phyloP scores from a whole-genome alignment of 768 basidiomycete genomes.

The Pleurotus pulmonarius region DNA sequence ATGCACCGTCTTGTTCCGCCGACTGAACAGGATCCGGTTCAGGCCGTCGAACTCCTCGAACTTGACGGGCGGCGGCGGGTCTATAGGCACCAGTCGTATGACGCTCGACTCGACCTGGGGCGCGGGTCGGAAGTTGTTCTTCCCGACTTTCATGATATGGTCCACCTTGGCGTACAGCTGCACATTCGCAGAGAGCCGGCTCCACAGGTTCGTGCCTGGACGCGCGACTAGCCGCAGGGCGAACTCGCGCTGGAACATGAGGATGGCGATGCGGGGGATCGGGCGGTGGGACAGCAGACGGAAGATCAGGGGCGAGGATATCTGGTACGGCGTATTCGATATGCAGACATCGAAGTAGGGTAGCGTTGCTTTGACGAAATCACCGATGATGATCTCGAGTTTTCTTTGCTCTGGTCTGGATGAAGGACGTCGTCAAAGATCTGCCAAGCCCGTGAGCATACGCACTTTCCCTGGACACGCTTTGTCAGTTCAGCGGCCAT shows the following conservation, averaged over 20 bases:
- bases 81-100: conserved; percentile 84
- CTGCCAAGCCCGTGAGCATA: conserved; percentile 15
- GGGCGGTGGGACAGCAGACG: conserved; percentile 95
- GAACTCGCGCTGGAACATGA: conserved; percentile 99
- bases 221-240: conserved; percentile 87
- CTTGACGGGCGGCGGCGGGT: conserved; percentile 92
- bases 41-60: conserved; percentile 99
- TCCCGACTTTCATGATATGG: conserved; percentile 93
- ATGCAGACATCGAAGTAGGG: conserved; percentile 99
- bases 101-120: conserved; percentile 94
- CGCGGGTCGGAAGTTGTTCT: conserved; percentile 95
- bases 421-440: too few relatives aligned
- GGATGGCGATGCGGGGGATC: conserved; percentile 87
- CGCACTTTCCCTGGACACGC: conserved; percentile 96
- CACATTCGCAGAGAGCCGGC: conserved; percentile 91
- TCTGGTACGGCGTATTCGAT: conserved; percentile 98
- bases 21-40: conserved; percentile 82
- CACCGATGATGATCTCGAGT: conserved; percentile 92
- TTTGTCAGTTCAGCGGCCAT: conserved; percentile 99
- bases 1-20: conserved; percentile 87
- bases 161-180: conserved; percentile 97
- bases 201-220: conserved; percentile 86
- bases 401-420: conserved; percentile 91
- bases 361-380: conserved; percentile 96
- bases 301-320: conserved; percentile 97